Evolutionary conservation across 305 asterid genomes (phyloP), one percentile per base, ranked within the genome.

Genomic region (Petunia hybrid): DNA sequence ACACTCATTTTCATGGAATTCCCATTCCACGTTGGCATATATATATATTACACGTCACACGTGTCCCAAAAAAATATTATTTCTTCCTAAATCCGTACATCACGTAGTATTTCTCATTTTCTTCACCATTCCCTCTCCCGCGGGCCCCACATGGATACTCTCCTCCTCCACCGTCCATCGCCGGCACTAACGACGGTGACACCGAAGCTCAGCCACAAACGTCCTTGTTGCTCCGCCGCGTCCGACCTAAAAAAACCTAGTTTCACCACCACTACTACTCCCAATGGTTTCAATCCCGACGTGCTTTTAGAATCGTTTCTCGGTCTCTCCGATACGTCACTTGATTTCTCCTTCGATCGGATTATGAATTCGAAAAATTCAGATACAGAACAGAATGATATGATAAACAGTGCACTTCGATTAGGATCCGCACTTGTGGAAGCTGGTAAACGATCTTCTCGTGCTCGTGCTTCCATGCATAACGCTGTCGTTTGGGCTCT

Each of bases 401-500:
- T 88, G 81, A 89, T 92, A 86, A 87, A 91, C 4, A 91, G 94
- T 35, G 94, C 95, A 36, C 90, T 91, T 60, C 89, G 85, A 53
- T 89, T 95, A 62, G 98, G 95, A 66, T 87, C 94, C 13, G 85
- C 88, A 7, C 92, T 93, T 81, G 87, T 94, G 43, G 97, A 92
- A 80, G 98, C 95, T 38, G 95, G 93, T 60, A 89, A 87, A 36
- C 91, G 93, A 81, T 89, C 98, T 65, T 87, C 93, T 48, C 86
- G 97, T 82, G 89, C 85, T 81, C 91, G 90, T 75, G 91, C 87
- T 82, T 87, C 93, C 77, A 38, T 81, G 84, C 98, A 93, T 81
- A 93, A 94, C 89, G 91, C 89, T 12, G 76, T 81, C 85, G 91
- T 82, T 85, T 94, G 97, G 97, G 84, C 89, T 31, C 88, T 95